Percentiles rank a stretch among this genome's conserved stretches.
phyloP scores from a whole-genome alignment of 2,329 filamentous ascomycete species.

The Aspergillus eucalypticola region DNA sequence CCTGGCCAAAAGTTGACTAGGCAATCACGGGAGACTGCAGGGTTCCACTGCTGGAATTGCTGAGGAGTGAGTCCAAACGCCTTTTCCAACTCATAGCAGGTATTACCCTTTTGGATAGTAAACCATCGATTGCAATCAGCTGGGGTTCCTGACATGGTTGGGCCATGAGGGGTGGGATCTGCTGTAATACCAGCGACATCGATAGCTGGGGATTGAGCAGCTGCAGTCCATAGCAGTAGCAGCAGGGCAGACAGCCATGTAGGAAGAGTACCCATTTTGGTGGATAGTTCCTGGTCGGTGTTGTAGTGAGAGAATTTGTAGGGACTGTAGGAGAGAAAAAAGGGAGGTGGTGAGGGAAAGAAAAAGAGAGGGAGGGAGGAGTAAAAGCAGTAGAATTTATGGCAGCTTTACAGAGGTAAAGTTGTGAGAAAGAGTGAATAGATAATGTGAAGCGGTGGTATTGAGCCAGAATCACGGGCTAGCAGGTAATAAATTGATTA shows the following conservation, averaged over 20 bases:
- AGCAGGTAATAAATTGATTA: too few species aligned
- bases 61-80: conserved; percentile 1
- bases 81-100: conserved; percentile 5
- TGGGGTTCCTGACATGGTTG: conserved; percentile 11
- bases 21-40: conserved; percentile 9
- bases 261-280: too few species aligned
- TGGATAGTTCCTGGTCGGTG: not conserved
- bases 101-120: conserved; percentile 13
- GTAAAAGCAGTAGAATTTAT: too few species aligned
- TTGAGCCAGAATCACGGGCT: not conserved
- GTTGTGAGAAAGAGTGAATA: too few species aligned
- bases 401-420: too few species aligned
- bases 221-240: not conserved
- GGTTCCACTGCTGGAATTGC: conserved; percentile 16
- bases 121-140: conserved; percentile 14
- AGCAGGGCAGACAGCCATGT: not conserved
- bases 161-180: conserved; percentile 5
- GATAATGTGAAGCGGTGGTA: not conserved
- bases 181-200: not conserved
- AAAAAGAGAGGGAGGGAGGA: too few species aligned
- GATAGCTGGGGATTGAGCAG: not conserved
- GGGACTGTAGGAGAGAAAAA: too few species aligned
- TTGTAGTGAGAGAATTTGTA: not conserved
- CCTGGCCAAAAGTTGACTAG: conserved; percentile 11
- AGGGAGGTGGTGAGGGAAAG: not conserved